Percentiles rank a stretch among this genome's conserved stretches.
These are phyloP conservation scores for Aspergillus bombycis DNA, from an alignment of 2,329 filamentous ascomycete species.

Conservation along the genomic window DNA sequence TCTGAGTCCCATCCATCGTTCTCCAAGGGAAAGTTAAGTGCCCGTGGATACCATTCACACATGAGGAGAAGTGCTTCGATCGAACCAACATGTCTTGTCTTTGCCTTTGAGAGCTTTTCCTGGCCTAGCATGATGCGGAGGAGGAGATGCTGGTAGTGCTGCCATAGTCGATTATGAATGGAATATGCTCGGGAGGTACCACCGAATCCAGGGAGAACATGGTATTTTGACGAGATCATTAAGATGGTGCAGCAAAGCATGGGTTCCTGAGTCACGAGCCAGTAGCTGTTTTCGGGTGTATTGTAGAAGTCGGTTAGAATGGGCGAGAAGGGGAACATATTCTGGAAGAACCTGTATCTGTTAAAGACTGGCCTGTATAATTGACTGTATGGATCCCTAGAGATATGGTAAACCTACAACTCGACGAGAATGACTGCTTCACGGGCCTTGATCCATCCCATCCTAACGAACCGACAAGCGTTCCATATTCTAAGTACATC, in stretches of 20 bases:
- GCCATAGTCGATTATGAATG: conserved; percentile 56
- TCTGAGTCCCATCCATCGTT: conserved; percentile 59
- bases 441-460: conserved; percentile 58
- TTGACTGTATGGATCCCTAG: too few species aligned
- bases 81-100: conserved; percentile 51
- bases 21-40: conserved; percentile 55
- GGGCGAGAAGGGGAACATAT: conserved; percentile 52
- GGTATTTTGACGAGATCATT: conserved; percentile 56
- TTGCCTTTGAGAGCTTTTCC: conserved; percentile 53
- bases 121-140: conserved; percentile 56
- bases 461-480: conserved; percentile 54
- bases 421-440: conserved; percentile 56
- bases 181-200: conserved; percentile 51
- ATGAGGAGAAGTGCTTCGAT: conserved; percentile 57
- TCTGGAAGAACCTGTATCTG: conserved; percentile 46
- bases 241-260: conserved; percentile 56
- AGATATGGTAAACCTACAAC: conserved; percentile 32
- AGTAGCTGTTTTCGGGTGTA: conserved; percentile 50
- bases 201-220: conserved; percentile 41
- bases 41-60: conserved; percentile 58
- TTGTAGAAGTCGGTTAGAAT: conserved; percentile 53
- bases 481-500: conserved; percentile 50
- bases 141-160: conserved; percentile 55
- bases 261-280: conserved; percentile 54
- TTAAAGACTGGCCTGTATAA: neutral